phyloP scores from a whole-genome alignment of 768 basidiomycete species.

The Boletales sp. region DNA sequence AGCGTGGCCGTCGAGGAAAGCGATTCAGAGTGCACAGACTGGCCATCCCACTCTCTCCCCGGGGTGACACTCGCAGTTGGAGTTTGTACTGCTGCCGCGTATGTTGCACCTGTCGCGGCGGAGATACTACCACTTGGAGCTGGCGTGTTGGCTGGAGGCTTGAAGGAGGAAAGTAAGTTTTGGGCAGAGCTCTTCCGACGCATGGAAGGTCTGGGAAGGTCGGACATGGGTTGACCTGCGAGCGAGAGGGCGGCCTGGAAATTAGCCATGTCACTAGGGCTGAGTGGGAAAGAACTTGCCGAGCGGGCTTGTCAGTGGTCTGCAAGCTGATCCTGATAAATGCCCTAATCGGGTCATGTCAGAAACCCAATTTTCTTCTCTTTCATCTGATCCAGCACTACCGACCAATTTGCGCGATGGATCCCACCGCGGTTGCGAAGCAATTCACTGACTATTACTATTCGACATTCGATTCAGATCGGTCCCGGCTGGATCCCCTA shows the following conservation, averaged over 20 bases:
- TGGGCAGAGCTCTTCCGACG: slow-evolving; percentile 85
- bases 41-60: slow-evolving; percentile 68
- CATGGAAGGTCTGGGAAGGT: slow-evolving; percentile 52
- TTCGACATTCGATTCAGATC: slow-evolving; percentile 63
- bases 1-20: slow-evolving; percentile 38
- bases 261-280: slow-evolving; percentile 9
- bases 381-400: slow-evolving; percentile 8
- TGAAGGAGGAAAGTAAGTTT: slow-evolving; percentile 79
- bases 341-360: slow-evolving; percentile 17
- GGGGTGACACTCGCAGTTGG: slow-evolving; percentile 37
- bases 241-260: slow-evolving; percentile 17
- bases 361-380: neutral
- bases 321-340: neutral
- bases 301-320: too few relatives aligned
- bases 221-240: slow-evolving; percentile 29
- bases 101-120: slow-evolving; percentile 37
- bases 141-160: slow-evolving; percentile 24
- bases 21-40: slow-evolving; percentile 55
- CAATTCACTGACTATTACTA: slow-evolving; percentile 88
- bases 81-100: slow-evolving; percentile 33
- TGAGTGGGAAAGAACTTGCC: neutral
- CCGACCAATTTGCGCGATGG: slow-evolving; percentile 51
- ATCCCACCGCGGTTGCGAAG: slow-evolving; percentile 69
- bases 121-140: slow-evolving; percentile 32
- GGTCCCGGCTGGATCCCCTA: slow-evolving; percentile 53